phyloP scores from a whole-genome alignment of 2,329 filamentous ascomycete species.

The Corynespora cassiicola region DNA sequence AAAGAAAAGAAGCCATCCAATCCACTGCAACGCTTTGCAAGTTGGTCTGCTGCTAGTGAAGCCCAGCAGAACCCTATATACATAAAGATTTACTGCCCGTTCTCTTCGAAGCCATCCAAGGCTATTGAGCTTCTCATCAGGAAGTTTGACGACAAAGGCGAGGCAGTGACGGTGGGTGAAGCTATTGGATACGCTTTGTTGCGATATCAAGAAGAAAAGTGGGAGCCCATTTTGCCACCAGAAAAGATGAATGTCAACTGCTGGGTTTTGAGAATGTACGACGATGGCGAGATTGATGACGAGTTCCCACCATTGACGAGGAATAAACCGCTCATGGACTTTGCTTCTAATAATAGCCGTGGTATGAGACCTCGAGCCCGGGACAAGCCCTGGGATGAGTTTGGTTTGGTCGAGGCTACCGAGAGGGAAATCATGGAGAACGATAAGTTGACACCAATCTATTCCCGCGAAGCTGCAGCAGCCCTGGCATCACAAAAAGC shows the following conservation, averaged over 20 bases:
- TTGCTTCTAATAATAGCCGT: conserved; percentile 79
- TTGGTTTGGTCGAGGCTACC: conserved; percentile 77
- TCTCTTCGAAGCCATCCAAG: conserved; percentile 68
- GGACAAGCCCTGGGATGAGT: conserved; percentile 81
- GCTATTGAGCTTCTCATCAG: conserved; percentile 76
- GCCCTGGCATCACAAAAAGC: conserved; percentile 29
- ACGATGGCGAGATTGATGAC: conserved; percentile 84
- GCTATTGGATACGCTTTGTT: conserved; percentile 82
- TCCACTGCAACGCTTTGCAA: conserved; percentile 78
- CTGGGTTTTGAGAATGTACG: conserved; percentile 83
- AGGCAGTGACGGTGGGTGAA: conserved; percentile 76
- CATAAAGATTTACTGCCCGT: conserved; percentile 79
- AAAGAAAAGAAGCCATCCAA: conserved; percentile 73
- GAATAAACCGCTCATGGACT: conserved; percentile 75
- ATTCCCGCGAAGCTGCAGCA: conserved; percentile 60
- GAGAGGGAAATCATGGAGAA: conserved; percentile 73
- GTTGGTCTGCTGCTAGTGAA: conserved; percentile 79
- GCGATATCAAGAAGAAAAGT: conserved; percentile 78
- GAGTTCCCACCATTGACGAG: conserved; percentile 82
- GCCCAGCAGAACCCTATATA: conserved; percentile 70
- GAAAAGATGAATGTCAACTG: conserved; percentile 79
- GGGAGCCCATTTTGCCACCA: conserved; percentile 68
- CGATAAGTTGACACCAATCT: conserved; percentile 70
- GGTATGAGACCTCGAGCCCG: conserved; percentile 69
- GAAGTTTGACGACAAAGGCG: conserved; percentile 71